phyloP scores from a whole-genome alignment of 2,329 filamentous ascomycete species.

The Apiospora marii region DNA sequence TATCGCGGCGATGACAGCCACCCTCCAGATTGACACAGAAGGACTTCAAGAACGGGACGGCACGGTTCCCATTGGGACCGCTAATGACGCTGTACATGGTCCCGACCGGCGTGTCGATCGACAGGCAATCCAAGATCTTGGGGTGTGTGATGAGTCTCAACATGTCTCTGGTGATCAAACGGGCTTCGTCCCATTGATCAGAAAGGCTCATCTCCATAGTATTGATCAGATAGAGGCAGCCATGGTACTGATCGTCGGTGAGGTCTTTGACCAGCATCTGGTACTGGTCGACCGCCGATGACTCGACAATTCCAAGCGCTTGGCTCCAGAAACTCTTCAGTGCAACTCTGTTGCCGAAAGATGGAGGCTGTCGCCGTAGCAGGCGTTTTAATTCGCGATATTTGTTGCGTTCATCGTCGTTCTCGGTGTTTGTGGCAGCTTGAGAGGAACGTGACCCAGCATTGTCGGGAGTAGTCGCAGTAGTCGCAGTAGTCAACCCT shows the following conservation, averaged over 20 bases:
- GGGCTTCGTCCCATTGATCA: slow-evolving; percentile 40
- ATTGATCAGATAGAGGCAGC: neutral
- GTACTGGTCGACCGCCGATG: neutral
- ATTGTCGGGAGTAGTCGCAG: neutral
- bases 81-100: slow-evolving; percentile 45
- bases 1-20: slow-evolving; percentile 27
- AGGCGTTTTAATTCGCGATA: slow-evolving; percentile 51
- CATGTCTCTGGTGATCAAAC: slow-evolving; percentile 35
- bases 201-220: slow-evolving; percentile 37
- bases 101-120: slow-evolving; percentile 48
- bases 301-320: neutral
- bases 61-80: slow-evolving; percentile 42
- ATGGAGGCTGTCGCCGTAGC: slow-evolving; percentile 24
- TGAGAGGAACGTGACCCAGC: neutral
- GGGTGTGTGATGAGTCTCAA: slow-evolving; percentile 28
- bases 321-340: slow-evolving; percentile 34
- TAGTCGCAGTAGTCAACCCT: neutral
- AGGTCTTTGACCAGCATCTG: neutral
- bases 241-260: neutral
- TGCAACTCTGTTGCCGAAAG: slow-evolving; percentile 39
- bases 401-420: slow-evolving; percentile 45
- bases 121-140: slow-evolving; percentile 31
- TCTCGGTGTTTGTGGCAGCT: neutral
- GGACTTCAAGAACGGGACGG: slow-evolving; percentile 42
- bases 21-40: slow-evolving; percentile 37